Conservation (phyloP, 352 stramenopile species). For the Pilasporangium apinafurcum region DNA sequence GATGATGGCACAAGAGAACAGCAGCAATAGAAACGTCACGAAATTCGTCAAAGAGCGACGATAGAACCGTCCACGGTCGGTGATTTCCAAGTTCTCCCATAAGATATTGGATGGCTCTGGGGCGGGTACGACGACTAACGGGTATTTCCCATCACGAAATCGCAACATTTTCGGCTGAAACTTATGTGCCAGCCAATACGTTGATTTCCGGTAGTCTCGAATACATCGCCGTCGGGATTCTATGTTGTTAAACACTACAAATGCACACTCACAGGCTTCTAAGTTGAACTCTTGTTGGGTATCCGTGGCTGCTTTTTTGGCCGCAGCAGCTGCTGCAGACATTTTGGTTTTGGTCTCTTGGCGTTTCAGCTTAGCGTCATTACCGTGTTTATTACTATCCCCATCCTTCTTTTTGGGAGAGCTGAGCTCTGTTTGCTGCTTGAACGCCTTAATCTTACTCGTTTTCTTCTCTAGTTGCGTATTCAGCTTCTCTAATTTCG, state of each 20-base stretch:
- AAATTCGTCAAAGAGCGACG: constrained; percentile 63
- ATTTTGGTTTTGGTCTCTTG: neutral
- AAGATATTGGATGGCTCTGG: constrained; percentile 84
- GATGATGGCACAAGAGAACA: constrained; percentile 72
- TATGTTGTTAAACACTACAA: constrained; percentile 86
- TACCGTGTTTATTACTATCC: neutral
- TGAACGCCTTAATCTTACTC: constrained; percentile 60
- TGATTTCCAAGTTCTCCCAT: constrained; percentile 83
- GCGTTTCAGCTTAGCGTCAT: neutral
- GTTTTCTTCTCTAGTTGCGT: constrained; percentile 42
- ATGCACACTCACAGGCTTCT: constrained; percentile 68
- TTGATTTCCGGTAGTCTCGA: constrained; percentile 64
- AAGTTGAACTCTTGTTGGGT: constrained; percentile 40
- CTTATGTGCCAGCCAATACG: constrained; percentile 23
- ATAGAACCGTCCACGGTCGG: constrained; percentile 45
- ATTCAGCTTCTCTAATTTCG: constrained; percentile 21
- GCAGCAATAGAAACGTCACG: constrained; percentile 63
- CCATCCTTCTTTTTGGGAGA: constrained; percentile 4
- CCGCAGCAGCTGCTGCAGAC: constrained; percentile 4
- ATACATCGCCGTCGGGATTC: constrained; percentile 71
- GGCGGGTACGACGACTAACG: constrained; percentile 40
- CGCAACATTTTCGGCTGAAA: constrained; percentile 55
- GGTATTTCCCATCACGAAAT: constrained; percentile 44
- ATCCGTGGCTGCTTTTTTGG: constrained; percentile 17
- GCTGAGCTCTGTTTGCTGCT: constrained; percentile 11